Base-by-base conservation (phyloP, 495 filamentous ascomycete species). In the Penicillium angulare region DNA sequence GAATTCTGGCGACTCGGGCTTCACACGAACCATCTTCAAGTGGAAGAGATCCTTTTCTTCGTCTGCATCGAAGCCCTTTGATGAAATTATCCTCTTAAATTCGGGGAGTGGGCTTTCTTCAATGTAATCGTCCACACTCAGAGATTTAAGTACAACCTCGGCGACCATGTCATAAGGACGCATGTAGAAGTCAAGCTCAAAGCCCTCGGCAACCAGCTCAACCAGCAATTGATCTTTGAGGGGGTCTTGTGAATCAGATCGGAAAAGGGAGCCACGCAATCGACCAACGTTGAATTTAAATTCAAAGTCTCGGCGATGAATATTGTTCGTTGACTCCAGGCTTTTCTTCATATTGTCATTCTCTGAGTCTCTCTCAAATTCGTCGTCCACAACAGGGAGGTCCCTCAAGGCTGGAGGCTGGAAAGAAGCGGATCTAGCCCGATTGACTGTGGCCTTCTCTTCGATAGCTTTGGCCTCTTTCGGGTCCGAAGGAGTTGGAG, bases 21-120 rank as follows among this genome's bases (percentile, higher is more conserved):
- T 96, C 43, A 97, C 91, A 60, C 86, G 88, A 16, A 90, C 77
- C 60, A 95, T 92, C 61, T 92, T 95, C 57, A 98, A 76, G 42
- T 85, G 80, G 55, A 97, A 88, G 17, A 98, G 83, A 59, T 93
- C 89, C 50, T 87, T 87, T 34, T 87, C 76, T 50, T 86, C 82
- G 38, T 90, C 82, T 10, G 80, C 77, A 48, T 82, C 74, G 9
- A 83, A 78, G 36, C 90, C 89, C 36, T 89, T 91, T 5, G 92
- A 96, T 0, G 92, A 95, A 12, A 98, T 79, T 42, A 98, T 93
- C 38, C 88, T 89, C 73, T 95, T 95, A 79, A 98, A 98, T 62
- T 97, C 92, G 16, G 93, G 88, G 2, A 86, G 72, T 0, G 90
- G 89, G 53, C 93, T 88, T 44, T 92, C 85, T 53, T 92, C 88